Evolutionary conservation across 2,329 filamentous ascomycete species (phyloP).

Genomic region (Grosmannia huntii): DNA sequence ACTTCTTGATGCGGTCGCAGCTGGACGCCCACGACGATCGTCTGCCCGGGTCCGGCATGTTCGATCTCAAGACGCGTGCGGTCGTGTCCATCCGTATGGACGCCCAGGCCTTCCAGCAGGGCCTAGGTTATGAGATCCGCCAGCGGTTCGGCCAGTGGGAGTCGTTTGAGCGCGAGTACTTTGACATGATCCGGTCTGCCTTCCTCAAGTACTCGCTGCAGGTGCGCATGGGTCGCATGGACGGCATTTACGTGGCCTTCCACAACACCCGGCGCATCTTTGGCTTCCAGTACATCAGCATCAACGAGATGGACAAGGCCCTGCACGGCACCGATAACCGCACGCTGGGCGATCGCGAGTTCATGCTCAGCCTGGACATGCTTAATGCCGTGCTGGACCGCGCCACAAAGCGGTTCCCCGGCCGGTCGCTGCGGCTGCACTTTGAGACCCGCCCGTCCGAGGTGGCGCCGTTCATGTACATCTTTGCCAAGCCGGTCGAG

Average conservation of each 20-base stretch:
- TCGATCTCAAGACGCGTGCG: constrained; percentile 90
- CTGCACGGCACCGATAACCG: constrained; percentile 65
- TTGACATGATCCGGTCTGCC: constrained; percentile 88
- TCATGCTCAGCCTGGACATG: constrained; percentile 65
- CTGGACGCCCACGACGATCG: constrained; percentile 80
- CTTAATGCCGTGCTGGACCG: constrained; percentile 69
- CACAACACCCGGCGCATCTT: constrained; percentile 95
- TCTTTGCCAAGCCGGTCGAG: constrained; percentile 77
- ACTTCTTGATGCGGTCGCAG: constrained; percentile 91
- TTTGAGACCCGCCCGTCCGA: constrained; percentile 59
- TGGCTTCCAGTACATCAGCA: constrained; percentile 86
- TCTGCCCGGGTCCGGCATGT: constrained; percentile 83
- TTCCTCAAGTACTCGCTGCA: constrained; percentile 96
- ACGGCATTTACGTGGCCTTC: constrained; percentile 93
- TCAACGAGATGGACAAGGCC: constrained; percentile 78
- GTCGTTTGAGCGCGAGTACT: constrained; percentile 92
- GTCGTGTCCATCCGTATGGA: constrained; percentile 91
- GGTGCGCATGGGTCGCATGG: constrained; percentile 95
- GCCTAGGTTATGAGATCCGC: constrained; percentile 78
- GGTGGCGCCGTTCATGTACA: constrained; percentile 58
- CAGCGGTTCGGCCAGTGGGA: constrained; percentile 65
- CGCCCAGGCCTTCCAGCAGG: constrained; percentile 54
- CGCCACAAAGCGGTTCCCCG: constrained; percentile 62
- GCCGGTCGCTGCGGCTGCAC: constrained; percentile 63
- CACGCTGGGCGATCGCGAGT: constrained; percentile 67